phyloP scores from a whole-genome alignment of 2,329 filamentous ascomycete species.

The Dichotomopilus funicola region DNA sequence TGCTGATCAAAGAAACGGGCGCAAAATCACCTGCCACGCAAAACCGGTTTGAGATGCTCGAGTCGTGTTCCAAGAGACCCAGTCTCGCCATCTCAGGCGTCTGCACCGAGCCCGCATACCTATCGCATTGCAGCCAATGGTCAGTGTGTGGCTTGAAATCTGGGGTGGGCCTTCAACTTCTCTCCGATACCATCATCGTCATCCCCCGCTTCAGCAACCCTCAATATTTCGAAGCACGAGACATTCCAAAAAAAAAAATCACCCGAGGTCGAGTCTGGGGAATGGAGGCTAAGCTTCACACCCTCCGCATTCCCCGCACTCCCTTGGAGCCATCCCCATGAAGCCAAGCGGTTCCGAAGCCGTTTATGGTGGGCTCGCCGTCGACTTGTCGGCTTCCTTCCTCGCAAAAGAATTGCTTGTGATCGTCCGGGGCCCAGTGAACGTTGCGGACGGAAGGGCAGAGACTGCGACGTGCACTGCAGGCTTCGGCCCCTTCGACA shows the following conservation, averaged over 20 bases:
- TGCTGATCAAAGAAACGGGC: not conserved
- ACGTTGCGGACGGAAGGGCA: not conserved
- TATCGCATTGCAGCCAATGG: not conserved
- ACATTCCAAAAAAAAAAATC: too few relatives aligned
- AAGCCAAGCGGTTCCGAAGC: constrained; percentile 4
- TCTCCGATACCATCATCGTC: too few relatives aligned
- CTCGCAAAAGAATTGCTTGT: not conserved
- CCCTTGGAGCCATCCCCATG: not conserved
- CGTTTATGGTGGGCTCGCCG: too few relatives aligned
- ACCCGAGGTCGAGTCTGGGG: too few relatives aligned
- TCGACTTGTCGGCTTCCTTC: too few relatives aligned
- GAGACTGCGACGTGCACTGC: not conserved
- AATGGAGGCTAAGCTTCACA: too few relatives aligned
- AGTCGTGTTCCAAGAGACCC: not conserved
- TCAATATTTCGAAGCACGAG: not conserved
- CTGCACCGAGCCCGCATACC: constrained; percentile 1
- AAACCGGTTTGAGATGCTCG: constrained; percentile 4
- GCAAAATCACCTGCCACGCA: not conserved
- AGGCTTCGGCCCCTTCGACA: not conserved
- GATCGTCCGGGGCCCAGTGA: not conserved
- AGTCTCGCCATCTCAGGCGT: not conserved
- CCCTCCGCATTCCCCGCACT: constrained; percentile 11
- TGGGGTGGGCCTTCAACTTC: too few relatives aligned
- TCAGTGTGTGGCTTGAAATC: not conserved
- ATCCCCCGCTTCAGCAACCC: not conserved